phyloP scores from a whole-genome alignment of 192 early-diverging fungal genomes.

The Diversispora eburnea region DNA sequence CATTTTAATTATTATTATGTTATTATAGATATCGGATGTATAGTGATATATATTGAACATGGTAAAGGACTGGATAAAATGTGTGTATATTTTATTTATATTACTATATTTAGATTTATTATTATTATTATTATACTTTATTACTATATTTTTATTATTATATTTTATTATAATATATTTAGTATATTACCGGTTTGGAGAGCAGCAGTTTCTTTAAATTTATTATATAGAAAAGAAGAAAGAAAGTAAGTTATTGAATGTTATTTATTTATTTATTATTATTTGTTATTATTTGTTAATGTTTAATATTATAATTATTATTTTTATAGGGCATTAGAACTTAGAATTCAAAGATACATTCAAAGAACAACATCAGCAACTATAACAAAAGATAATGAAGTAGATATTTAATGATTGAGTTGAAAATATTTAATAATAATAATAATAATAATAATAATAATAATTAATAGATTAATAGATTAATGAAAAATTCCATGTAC shows the following conservation, averaged over 20 bases:
- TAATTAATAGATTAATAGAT: no score
- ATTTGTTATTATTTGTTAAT: no score
- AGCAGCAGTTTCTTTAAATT: constrained; percentile 16
- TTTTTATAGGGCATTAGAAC: no score
- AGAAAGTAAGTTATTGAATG: background rate
- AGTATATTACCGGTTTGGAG: constrained; percentile 24
- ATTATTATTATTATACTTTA: background rate
- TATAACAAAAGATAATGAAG: no score
- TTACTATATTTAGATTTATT: background rate
- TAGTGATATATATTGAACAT: constrained; percentile 1
- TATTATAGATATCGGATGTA: constrained; percentile 15
- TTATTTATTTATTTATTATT: no score
- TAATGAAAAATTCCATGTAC: constrained; percentile 6
- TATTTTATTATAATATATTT: background rate
- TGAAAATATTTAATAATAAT: no score
- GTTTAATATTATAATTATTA: no score
- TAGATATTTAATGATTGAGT: no score
- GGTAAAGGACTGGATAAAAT: background rate
- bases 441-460: no score
- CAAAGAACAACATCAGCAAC: no score
- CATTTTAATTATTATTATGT: background rate
- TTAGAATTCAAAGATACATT: no score
- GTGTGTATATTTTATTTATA: background rate
- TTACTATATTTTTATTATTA: background rate
- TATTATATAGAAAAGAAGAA: constrained; percentile 24